Evolutionary conservation across 371 early-diverging fungal genomes (phyloP).

Genomic region (Apophysomyces trapeziformis): DNA sequence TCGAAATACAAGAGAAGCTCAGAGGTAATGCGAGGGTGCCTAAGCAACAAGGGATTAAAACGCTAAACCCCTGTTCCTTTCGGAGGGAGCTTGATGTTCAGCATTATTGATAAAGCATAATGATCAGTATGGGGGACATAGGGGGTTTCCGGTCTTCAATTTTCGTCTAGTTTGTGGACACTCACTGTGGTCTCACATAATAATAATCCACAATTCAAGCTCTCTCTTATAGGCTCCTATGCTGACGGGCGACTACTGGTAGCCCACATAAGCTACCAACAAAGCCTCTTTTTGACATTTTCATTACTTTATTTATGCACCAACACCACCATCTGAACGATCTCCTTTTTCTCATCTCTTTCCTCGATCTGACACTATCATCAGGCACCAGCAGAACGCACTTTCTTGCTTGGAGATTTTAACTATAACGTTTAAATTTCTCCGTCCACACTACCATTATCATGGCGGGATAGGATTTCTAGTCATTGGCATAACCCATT

Average conservation of each 20-base stretch:
- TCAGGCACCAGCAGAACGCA: slow-evolving; percentile 10
- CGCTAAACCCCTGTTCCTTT: slow-evolving; percentile 13
- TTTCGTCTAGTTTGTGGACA: slow-evolving; percentile 4
- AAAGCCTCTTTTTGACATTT: slow-evolving; percentile 10
- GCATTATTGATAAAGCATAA: background rate
- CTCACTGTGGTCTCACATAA: slow-evolving; percentile 11
- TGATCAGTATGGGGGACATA: slow-evolving; percentile 14
- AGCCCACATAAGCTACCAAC: background rate
- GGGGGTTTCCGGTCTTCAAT: background rate
- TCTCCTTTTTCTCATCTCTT: slow-evolving; percentile 5
- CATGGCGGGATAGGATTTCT: slow-evolving; percentile 9
- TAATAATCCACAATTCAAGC: slow-evolving; percentile 1
- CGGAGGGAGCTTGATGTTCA: background rate
- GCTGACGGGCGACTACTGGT: slow-evolving; percentile 12
- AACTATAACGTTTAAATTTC: slow-evolving; percentile 12
- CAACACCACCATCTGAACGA: background rate
- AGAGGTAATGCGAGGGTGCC: no score
- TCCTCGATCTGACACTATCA: background rate
- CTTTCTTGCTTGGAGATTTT: slow-evolving; percentile 16
- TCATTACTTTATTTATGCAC: slow-evolving; percentile 9
- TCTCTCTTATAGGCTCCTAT: background rate
- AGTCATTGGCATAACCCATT: slow-evolving; percentile 7
- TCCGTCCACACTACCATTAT: background rate
- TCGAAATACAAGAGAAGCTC: background rate
- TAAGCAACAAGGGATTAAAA: background rate